These are phyloP conservation scores for Sporisorium sorghi DNA, from an alignment of 1,284 basidiomycete genomes.

Conservation along the genomic window DNA sequence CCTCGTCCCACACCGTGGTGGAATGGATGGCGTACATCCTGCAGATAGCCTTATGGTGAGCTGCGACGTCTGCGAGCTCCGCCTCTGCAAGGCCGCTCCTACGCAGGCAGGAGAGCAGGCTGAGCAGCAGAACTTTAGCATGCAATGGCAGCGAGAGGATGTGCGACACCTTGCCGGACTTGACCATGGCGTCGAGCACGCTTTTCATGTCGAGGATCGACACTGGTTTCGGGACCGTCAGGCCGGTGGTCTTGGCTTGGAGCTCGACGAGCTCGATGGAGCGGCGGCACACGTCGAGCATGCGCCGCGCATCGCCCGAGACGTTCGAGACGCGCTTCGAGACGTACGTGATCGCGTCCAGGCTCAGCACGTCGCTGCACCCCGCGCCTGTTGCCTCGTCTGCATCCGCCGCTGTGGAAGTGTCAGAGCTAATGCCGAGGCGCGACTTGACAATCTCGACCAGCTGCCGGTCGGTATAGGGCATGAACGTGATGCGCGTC, in stretches of 20 bases:
- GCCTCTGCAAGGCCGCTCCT: constrained; percentile 88
- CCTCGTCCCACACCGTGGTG: not conserved
- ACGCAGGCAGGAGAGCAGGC: constrained; percentile 83
- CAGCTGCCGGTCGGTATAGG: constrained; percentile 85
- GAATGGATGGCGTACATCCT: constrained; percentile 45
- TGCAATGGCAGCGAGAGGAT: constrained; percentile 60
- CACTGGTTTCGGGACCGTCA: constrained; percentile 72
- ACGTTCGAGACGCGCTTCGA: constrained; percentile 91
- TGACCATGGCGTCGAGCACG: constrained; percentile 89
- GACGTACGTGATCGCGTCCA: constrained; percentile 86
- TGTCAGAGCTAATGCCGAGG: constrained; percentile 70
- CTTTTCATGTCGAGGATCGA: constrained; percentile 80
- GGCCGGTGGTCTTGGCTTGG: constrained; percentile 55
- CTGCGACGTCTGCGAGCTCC: constrained; percentile 79
- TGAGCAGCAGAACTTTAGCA: constrained; percentile 72
- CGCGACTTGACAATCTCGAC: constrained; percentile 87
- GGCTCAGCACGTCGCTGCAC: constrained; percentile 73
- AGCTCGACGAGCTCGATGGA: constrained; percentile 60
- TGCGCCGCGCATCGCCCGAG: constrained; percentile 92
- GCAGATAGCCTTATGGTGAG: constrained; percentile 56
- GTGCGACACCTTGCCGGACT: constrained; percentile 78
- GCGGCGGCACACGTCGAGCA: constrained; percentile 87
- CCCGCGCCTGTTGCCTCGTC: constrained; percentile 71
- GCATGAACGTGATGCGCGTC: constrained; percentile 92
- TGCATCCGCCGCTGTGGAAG: not conserved